Percentiles rank a stretch among this genome's conserved stretches.
These are phyloP conservation scores for Rhododendron kiyosumense DNA, from an alignment of 148 eudicot genomes.

Conservation along the genomic window DNA sequence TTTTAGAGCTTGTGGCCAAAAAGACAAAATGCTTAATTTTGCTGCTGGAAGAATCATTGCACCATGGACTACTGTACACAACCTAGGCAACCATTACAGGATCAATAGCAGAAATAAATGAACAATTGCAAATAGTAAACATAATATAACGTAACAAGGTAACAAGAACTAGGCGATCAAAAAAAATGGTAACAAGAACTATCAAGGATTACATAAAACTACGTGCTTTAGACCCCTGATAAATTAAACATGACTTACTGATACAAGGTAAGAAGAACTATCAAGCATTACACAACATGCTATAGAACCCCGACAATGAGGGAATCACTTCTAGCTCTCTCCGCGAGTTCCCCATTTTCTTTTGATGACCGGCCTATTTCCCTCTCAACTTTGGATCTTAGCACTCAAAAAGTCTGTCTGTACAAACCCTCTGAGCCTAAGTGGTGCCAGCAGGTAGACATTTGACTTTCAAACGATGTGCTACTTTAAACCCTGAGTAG, in stretches of 20 bases:
- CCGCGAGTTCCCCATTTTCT: not conserved
- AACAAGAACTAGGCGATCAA: slow-evolving; percentile 7
- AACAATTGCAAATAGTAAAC: not conserved
- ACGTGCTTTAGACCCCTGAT: slow-evolving; percentile 26
- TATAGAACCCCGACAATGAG: not conserved
- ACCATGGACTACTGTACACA: not conserved
- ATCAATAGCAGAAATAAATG: not conserved
- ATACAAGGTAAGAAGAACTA: not conserved
- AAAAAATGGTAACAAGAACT: slow-evolving; percentile 3
- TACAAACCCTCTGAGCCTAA: not conserved
- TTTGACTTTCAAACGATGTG: not conserved
- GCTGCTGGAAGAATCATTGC: not conserved
- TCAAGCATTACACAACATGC: not conserved
- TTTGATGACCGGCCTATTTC: not conserved
- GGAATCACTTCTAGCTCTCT: not conserved
- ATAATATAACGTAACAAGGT: slow-evolving; percentile 11
- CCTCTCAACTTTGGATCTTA: not conserved
- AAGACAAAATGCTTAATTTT: not conserved
- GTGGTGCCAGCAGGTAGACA: not conserved
- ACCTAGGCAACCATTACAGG: not conserved
- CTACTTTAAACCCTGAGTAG: not conserved
- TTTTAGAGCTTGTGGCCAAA: not conserved
- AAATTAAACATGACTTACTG: not conserved
- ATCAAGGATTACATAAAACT: slow-evolving; percentile 27
- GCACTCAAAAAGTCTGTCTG: not conserved